Evolutionary conservation across 805 yeast species (phyloP), one percentile per base, ranked within the genome.

Genomic region (Debaryomyces castellii): DNA sequence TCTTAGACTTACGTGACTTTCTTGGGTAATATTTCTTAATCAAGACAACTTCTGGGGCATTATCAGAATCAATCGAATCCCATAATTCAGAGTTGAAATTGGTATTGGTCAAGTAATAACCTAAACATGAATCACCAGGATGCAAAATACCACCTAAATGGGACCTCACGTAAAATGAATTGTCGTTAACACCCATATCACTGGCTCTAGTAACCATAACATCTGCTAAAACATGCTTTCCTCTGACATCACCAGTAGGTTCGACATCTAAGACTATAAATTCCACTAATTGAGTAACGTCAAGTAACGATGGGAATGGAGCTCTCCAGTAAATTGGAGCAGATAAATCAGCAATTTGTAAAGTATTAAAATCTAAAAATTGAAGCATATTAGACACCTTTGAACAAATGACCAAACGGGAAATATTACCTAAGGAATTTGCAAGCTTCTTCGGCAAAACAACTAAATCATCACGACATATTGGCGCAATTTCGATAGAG

Each of bases 391-490:
- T 92, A 36, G 95, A 80, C 45, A 94, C 71, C 61, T 88, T 89
- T 44, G 88, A 82, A 71, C 99, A 94, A 45, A 94, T 64, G 10
- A 87, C 94, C 51, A 92, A 71, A 62, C 88, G 83, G 27, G 91
- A 75, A 47, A 89, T 87, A 62, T 85, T 85, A 46, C 98, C 97
- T 70, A 89, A 63, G 12, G 87, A 78, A 51, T 82, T 80, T 5
- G 98, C 97, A 54, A 92, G 66, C 60, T 85, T 86, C 63, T 85
- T 85, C 24, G 99, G 99, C 53, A 94, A 73, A 27, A 92, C 89
- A 21, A 94, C 96, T 55, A 94, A 75, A 64, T 95, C 99, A 62
- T 94, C 99, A 67, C 94, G 87, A 79, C 99, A 94, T 36, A 95
- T 83, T 16, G 99, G 99, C 1, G 88, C 96, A 55, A 94, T 83